Evolutionary conservation across 2,329 filamentous ascomycete species (phyloP), one percentile per base, ranked within the genome.

Genomic region (Aspergillus neotritici): DNA sequence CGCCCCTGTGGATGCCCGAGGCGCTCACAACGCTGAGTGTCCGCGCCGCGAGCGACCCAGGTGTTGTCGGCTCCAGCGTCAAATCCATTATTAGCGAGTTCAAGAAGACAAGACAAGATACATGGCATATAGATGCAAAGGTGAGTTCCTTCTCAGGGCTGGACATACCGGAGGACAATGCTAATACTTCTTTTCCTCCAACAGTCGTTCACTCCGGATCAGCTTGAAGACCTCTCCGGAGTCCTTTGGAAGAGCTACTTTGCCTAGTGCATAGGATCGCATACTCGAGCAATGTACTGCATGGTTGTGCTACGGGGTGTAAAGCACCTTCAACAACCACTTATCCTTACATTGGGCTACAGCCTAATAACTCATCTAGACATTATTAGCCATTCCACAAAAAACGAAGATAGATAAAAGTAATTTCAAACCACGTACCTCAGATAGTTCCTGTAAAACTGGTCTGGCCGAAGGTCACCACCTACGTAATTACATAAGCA

Each of bases 241-340:
- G 94, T 98, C 37, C 73, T 98, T 40, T 98, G 93, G 93, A 98
- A 98, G 83, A 97, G 91, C 67, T 98, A 98, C 65, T 98, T 98
- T 73, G 94, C 90, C 32, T 95, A 72, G 35, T 33, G 7, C 14
- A 14, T 14, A 25, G n/a, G 9, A 32, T 7, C n/a, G 10, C 11
- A 65, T 30, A 14, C 21, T 12, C 21, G 34, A 16, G 21, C 34
- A 36, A 17, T 12, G 34, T 13, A 12, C n/a, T 14, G 3, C 34
- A 12, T 16, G 4, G 17, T 16, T 10, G 14, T 36, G 14, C 14
- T 36, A 17, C 14, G 15, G 21, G 14, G 10, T 12, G 7, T 36
- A 29, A 12, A 8, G n/a, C 12, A 16, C 15, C 34, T 25, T 37
- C n/a, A 3, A 10, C 10, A 37, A 13, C 3, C 9, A 25, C 9